Percentiles rank a stretch among this genome's conserved stretches.
Conservation (phyloP, 345 rosid genomes). For the Pistacia integerrima region DNA sequence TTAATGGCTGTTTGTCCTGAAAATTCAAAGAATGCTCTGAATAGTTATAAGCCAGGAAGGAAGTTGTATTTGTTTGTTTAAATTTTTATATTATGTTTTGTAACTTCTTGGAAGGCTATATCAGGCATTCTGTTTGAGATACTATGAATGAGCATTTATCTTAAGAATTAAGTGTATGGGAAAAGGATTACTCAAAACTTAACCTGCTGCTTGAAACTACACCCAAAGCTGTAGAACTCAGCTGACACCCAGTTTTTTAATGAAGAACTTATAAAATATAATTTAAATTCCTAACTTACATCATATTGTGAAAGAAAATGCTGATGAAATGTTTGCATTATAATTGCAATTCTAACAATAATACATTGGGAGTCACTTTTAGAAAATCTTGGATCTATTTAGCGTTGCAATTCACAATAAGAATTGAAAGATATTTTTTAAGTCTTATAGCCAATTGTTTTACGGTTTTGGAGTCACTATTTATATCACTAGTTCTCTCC, state of each 20-base stretch:
- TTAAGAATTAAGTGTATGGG: background rate
- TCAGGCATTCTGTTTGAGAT: background rate
- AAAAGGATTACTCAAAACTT: no score
- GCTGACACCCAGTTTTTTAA: background rate
- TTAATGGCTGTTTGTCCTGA: background rate
- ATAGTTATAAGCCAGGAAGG: background rate
- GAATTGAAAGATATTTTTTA: no score
- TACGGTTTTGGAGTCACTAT: background rate
- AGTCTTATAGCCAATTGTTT: background rate
- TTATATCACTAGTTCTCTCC: background rate
- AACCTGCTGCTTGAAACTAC: background rate
- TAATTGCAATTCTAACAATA: no score
- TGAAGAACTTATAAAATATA: background rate
- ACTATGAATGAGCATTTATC: background rate
- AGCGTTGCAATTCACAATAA: background rate
- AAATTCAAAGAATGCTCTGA: background rate
- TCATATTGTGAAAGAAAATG: background rate
- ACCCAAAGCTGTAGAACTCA: no score
- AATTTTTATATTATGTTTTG: background rate
- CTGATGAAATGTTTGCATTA: background rate
- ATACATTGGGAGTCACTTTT: background rate
- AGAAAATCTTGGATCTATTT: background rate
- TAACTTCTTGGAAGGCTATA: background rate
- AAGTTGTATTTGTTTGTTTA: background rate
- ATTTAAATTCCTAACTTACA: background rate